A percentile compares a stretch with the other conserved stretches of the same genome.
Conservation (phyloP, 768 basidiomycete species). For the Boletus rubropictus region DNA sequence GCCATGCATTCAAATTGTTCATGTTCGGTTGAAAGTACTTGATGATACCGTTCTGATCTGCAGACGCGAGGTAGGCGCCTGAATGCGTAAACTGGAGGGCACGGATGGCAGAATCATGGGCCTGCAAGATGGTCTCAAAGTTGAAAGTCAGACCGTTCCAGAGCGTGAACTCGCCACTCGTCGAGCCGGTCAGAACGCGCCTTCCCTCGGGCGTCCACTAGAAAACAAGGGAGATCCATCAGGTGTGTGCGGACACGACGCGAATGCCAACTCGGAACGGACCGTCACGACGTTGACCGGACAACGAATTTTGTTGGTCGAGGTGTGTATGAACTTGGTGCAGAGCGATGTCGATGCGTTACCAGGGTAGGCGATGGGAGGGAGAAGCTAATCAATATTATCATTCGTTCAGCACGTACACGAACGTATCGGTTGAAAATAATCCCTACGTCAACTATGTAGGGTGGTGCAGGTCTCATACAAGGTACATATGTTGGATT, state of each 20-base stretch:
- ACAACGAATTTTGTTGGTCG: conserved; percentile 97
- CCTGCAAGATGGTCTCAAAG: conserved; percentile 99
- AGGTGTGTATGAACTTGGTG: conserved; percentile 96
- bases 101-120: conserved; percentile 92
- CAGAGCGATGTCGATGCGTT: conserved; percentile 92
- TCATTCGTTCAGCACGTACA: conserved; percentile 25
- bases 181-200: conserved; percentile 89
- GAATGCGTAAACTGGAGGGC: conserved; percentile 87
- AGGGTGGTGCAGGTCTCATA: conserved; percentile 81
- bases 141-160: conserved; percentile 99
- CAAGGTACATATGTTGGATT: conserved; percentile 70
- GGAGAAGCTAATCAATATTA: conserved; percentile 63
- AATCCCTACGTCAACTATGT: conserved; percentile 75
- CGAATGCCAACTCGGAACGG: conserved; percentile 30
- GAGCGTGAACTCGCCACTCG: conserved; percentile 95
- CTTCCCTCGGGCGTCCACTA: conserved; percentile 98
- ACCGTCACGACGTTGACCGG: conserved; percentile 95
- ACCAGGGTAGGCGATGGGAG: conserved; percentile 85
- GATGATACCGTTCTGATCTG: conserved; percentile 90
- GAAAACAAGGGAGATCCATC: conserved; percentile 1
- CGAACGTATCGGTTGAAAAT: conserved; percentile 10
- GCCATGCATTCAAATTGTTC: conserved; percentile 95
- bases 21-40: conserved; percentile 99
- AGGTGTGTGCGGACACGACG: neutral
- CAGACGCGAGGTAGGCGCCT: conserved; percentile 87